Evolutionary conservation across 2,329 filamentous ascomycete genomes (phyloP).

Genomic region (Epichloe sibirici): DNA sequence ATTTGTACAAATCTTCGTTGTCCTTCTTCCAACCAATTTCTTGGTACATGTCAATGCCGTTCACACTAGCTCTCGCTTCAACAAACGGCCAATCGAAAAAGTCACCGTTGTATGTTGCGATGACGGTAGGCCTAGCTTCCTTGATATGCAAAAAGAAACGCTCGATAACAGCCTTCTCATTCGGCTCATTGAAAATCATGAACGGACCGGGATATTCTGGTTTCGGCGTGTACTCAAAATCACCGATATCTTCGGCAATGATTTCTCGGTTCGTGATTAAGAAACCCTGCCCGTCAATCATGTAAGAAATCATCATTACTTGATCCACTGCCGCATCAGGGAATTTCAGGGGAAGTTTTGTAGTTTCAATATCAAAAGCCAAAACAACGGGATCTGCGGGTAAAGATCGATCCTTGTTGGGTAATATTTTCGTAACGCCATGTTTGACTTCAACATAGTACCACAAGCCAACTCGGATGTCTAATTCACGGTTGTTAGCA

Average conservation of each 20-base stretch:
- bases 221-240: conserved; percentile 97
- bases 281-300: conserved; percentile 98
- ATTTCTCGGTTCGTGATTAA: conserved; percentile 97
- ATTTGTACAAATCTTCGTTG: conserved; percentile 91
- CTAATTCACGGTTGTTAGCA: conserved; percentile 31
- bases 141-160: conserved; percentile 95
- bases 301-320: conserved; percentile 99
- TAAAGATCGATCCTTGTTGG: conserved; percentile 75
- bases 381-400: conserved; percentile 95
- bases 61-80: conserved; percentile 80
- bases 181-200: conserved; percentile 95
- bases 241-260: conserved; percentile 90
- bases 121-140: conserved; percentile 85
- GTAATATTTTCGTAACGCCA: conserved; percentile 69
- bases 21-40: conserved; percentile 97
- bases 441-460: conserved; percentile 93
- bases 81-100: conserved; percentile 99
- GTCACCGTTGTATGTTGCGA: conserved; percentile 99
- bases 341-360: conserved; percentile 95
- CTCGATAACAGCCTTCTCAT: conserved; percentile 79
- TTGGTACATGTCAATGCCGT: conserved; percentile 98
- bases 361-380: conserved; percentile 98
- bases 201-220: conserved; percentile 93
- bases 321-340: conserved; percentile 90
- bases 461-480: conserved; percentile 94